Evolutionary conservation across 805 yeast species (phyloP).

Genomic region (Clavispora asparagi): DNA sequence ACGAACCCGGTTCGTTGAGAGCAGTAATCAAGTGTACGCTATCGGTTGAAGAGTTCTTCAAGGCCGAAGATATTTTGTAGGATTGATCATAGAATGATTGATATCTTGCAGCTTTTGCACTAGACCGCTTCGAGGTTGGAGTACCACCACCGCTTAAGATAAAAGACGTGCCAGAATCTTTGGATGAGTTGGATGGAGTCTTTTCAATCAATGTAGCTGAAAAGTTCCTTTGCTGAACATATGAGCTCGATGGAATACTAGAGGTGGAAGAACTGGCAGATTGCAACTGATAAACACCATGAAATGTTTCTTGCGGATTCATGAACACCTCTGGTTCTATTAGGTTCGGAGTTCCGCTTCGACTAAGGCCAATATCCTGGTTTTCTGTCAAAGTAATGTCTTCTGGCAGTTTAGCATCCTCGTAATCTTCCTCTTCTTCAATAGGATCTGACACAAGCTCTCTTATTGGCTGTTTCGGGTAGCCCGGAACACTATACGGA

Average conservation of each 20-base stretch:
- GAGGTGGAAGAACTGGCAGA: constrained; percentile 33
- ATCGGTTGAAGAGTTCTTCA: constrained; percentile 32
- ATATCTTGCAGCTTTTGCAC: constrained; percentile 43
- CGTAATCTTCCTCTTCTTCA: constrained; percentile 19
- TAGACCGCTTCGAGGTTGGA: constrained; percentile 26
- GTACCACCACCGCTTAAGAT: constrained; percentile 7
- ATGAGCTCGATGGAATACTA: constrained; percentile 19
- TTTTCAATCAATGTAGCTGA: constrained; percentile 23
- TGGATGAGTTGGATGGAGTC: constrained; percentile 29
- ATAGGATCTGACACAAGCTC: constrained; percentile 18
- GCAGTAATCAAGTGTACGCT: constrained; percentile 15
- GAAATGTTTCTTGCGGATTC: constrained; percentile 19
- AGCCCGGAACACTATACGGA: constrained; percentile 15
- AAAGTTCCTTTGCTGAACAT: not conserved
- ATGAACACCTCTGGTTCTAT: constrained; percentile 9
- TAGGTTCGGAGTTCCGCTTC: not conserved
- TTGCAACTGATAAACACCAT: constrained; percentile 20
- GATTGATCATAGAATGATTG: constrained; percentile 46
- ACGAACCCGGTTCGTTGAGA: constrained; percentile 6
- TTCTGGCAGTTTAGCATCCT: constrained; percentile 7
- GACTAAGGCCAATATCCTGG: not conserved
- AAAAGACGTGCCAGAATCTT: constrained; percentile 19
- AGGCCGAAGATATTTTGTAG: constrained; percentile 38
- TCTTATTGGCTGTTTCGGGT: constrained; percentile 27
- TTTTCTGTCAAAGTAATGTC: not conserved